Conservation (phyloP, 2,329 filamentous ascomycete genomes). For the Ophiostoma australiae region DNA sequence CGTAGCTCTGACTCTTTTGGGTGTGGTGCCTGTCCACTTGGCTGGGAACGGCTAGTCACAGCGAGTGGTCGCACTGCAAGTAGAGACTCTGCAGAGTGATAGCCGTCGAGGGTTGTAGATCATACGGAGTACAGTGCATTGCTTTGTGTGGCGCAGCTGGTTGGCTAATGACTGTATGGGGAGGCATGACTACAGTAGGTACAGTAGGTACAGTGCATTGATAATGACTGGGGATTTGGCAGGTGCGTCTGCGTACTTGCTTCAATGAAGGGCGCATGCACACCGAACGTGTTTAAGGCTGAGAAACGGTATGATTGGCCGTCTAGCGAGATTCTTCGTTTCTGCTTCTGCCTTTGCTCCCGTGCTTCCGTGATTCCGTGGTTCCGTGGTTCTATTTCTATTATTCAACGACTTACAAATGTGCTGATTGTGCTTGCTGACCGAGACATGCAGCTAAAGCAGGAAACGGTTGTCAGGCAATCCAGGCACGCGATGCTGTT, state of each 20-base stretch:
- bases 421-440: slow-evolving; percentile 6
- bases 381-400: neutral
- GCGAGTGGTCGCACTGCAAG: neutral
- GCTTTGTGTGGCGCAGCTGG: slow-evolving; percentile 6
- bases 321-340: neutral
- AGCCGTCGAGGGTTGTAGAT: neutral
- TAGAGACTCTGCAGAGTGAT: neutral
- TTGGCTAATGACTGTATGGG: slow-evolving; percentile 1
- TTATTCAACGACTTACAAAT: neutral
- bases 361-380: neutral
- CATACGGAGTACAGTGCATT: neutral
- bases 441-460: slow-evolving; percentile 22
- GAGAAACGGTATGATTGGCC: neutral
- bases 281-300: slow-evolving; percentile 6
- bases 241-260: neutral
- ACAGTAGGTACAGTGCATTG: neutral
- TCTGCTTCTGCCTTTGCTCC: neutral
- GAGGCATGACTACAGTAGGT: too few relatives aligned
- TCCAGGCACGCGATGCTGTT: neutral
- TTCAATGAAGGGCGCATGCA: neutral
- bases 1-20: slow-evolving; percentile 18
- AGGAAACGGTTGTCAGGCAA: slow-evolving; percentile 4
- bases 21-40: slow-evolving; percentile 20
- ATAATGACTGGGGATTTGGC: neutral
- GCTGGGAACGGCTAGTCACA: slow-evolving; percentile 20